Evolutionary conservation across 1,284 basidiomycete genomes (phyloP).

Genomic region (Mycena citricolor): DNA sequence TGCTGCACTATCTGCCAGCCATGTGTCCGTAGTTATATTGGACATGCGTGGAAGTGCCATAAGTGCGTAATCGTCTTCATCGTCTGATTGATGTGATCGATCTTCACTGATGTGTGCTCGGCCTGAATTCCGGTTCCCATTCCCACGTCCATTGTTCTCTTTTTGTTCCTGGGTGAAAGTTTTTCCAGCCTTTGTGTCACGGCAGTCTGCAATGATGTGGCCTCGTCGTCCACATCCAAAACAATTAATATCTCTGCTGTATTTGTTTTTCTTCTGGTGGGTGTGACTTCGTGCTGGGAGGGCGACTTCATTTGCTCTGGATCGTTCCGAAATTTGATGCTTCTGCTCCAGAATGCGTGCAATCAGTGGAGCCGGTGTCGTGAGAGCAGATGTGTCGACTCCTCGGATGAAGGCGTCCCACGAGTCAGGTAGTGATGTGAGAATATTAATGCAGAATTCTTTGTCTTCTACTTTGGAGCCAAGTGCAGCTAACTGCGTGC

Average conservation of each 20-base stretch:
- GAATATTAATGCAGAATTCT: conserved; percentile 5
- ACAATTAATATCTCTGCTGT: too few relatives aligned
- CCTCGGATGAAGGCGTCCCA: conserved; percentile 10
- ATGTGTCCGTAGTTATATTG: conserved; percentile 9
- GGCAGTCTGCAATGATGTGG: background rate
- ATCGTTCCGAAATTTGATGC: background rate
- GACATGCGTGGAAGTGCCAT: background rate
- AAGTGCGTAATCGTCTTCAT: conserved; percentile 2
- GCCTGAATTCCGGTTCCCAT: background rate
- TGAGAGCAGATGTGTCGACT: background rate
- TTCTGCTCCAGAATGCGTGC: too few relatives aligned
- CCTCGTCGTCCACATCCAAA: too few relatives aligned
- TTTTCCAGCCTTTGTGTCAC: background rate
- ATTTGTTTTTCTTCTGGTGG: too few relatives aligned
- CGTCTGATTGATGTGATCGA: background rate
- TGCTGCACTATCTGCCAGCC: conserved; percentile 15
- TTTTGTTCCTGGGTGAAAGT: background rate
- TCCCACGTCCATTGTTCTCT: background rate
- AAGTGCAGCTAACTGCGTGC: conserved; percentile 1
- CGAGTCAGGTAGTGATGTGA: conserved; percentile 3
- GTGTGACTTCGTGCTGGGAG: too few relatives aligned
- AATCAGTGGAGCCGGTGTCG: too few relatives aligned
- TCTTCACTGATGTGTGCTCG: conserved; percentile 2
- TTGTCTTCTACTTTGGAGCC: background rate
- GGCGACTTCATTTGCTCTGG: too few relatives aligned